Conservation (phyloP, 352 stramenopile genomes). For the Globisporangium orthogonon region DNA sequence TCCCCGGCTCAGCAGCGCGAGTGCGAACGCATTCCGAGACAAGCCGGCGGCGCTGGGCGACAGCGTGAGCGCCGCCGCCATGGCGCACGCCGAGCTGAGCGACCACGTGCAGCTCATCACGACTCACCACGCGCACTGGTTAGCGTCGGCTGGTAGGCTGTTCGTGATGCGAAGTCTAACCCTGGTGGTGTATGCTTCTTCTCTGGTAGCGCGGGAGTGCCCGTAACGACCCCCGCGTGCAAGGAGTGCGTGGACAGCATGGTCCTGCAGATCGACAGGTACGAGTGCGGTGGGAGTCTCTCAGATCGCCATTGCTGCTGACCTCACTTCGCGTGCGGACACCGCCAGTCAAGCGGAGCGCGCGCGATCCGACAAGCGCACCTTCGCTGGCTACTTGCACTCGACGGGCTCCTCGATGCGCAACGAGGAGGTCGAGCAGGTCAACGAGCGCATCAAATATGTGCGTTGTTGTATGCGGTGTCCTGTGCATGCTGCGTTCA, state of each 20-base stretch:
- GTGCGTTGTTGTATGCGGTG: slow-evolving; percentile 22
- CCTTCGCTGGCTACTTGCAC: slow-evolving; percentile 52
- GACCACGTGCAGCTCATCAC: slow-evolving; percentile 69
- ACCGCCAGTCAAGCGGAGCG: slow-evolving; percentile 45
- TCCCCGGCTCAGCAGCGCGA: slow-evolving; percentile 18
- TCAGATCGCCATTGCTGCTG: neutral
- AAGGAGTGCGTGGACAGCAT: slow-evolving; percentile 76
- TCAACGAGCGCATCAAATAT: slow-evolving; percentile 69
- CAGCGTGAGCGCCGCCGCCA: slow-evolving; percentile 49
- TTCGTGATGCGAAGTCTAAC: slow-evolving; percentile 1
- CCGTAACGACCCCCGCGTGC: slow-evolving; percentile 57
- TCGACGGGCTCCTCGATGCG: slow-evolving; percentile 34
- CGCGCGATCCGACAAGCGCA: slow-evolving; percentile 67
- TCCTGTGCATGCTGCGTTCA: too few relatives aligned
- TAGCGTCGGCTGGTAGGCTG: too few relatives aligned
- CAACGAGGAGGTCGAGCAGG: slow-evolving; percentile 54
- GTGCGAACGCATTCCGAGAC: slow-evolving; percentile 12
- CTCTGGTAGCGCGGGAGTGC: slow-evolving; percentile 34
- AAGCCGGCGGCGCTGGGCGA: slow-evolving; percentile 30
- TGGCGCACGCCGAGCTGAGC: slow-evolving; percentile 65
- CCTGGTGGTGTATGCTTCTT: neutral
- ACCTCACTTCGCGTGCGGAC: neutral
- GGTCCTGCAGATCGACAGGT: slow-evolving; percentile 66
- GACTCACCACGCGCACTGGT: slow-evolving; percentile 69
- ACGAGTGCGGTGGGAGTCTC: neutral